Percentiles rank a stretch among this genome's conserved stretches.
These are phyloP conservation scores for Mortierella claussenii DNA, from an alignment of 192 early-diverging fungal species.

Conservation along the genomic window DNA sequence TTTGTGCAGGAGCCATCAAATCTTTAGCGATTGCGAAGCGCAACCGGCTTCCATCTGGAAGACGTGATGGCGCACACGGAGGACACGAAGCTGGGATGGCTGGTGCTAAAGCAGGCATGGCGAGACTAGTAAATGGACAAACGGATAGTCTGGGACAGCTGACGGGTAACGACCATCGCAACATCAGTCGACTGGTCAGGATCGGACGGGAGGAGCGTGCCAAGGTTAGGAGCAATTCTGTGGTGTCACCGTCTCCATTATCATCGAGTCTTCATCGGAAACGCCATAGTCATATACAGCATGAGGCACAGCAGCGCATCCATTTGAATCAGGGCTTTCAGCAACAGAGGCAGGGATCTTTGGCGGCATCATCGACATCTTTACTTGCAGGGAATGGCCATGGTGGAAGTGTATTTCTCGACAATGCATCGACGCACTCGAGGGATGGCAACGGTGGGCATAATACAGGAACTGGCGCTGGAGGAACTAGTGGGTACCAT, in stretches of 20 bases:
- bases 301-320: constrained; percentile 37
- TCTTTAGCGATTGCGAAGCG: constrained; percentile 44
- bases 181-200: constrained; percentile 42
- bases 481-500: constrained; percentile 28
- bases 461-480: too few species aligned
- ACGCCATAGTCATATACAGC: constrained; percentile 37
- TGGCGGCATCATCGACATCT: constrained; percentile 3
- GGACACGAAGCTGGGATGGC: neutral
- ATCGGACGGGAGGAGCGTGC: constrained; percentile 49
- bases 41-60: constrained; percentile 20
- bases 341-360: constrained; percentile 20
- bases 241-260: constrained; percentile 16
- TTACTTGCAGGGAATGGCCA: neutral
- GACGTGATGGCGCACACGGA: neutral
- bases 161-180: constrained; percentile 7
- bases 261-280: constrained; percentile 28
- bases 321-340: constrained; percentile 18
- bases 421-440: neutral
- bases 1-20: constrained; percentile 49
- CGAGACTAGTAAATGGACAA: neutral
- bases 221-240: constrained; percentile 31
- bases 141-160: neutral
- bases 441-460: too few species aligned
- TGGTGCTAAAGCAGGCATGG: neutral
- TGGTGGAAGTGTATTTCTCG: constrained; percentile 3